phyloP scores from a whole-genome alignment of 1,139 yeast species.

The Candida sp. region DNA sequence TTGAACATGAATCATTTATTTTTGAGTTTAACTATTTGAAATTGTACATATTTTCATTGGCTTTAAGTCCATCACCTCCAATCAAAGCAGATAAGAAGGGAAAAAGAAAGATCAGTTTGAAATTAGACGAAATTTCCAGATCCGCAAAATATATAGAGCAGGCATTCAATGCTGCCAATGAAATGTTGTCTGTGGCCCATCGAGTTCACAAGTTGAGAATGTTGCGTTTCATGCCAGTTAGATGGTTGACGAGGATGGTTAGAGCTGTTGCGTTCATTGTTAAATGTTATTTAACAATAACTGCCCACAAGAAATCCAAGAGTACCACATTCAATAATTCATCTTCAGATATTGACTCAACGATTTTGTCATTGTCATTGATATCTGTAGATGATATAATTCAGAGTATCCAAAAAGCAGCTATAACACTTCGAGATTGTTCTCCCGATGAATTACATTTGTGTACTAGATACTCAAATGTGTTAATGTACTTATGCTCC shows the following conservation, averaged over 20 bases:
- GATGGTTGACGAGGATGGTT: constrained; percentile 89
- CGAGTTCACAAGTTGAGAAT: constrained; percentile 64
- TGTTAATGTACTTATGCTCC: constrained; percentile 71
- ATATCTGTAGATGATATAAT: constrained; percentile 72
- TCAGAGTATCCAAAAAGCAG: constrained; percentile 66
- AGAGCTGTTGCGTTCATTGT: constrained; percentile 89
- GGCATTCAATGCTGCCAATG: constrained; percentile 85
- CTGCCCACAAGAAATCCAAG: constrained; percentile 39
- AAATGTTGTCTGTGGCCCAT: constrained; percentile 67
- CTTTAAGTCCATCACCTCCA: constrained; percentile 52
- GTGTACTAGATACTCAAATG: constrained; percentile 77
- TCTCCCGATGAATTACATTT: constrained; percentile 89
- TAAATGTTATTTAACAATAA: constrained; percentile 72
- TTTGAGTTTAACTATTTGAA: constrained; percentile 85
- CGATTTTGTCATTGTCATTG: constrained; percentile 57
- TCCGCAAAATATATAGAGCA: constrained; percentile 76
- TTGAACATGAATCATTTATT: constrained; percentile 70
- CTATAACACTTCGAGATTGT: constrained; percentile 73
- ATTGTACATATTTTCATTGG: constrained; percentile 78
- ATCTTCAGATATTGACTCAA: constrained; percentile 39
- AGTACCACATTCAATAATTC: constrained; percentile 16
- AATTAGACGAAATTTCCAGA: constrained; percentile 67
- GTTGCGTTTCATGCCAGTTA: constrained; percentile 78
- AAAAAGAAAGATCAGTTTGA: constrained; percentile 29
- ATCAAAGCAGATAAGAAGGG: constrained; percentile 14